These are phyloP conservation scores for Cercospora citrullina DNA, from an alignment of 2,329 filamentous ascomycete genomes.

Conservation along the genomic window DNA sequence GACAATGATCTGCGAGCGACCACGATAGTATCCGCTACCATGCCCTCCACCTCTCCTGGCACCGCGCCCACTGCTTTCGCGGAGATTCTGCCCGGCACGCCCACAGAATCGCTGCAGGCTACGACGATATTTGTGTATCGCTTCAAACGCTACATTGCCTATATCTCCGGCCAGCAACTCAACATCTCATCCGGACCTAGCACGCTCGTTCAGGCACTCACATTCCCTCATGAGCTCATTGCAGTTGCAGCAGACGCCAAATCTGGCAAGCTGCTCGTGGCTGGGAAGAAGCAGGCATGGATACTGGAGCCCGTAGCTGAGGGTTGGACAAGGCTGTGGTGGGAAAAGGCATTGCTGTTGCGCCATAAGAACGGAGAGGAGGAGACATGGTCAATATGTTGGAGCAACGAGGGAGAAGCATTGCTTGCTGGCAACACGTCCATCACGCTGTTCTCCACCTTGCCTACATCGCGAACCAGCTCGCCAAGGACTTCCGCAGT, in stretches of 20 bases:
- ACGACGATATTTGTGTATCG: conserved; percentile 74
- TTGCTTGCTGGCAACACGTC: conserved; percentile 68
- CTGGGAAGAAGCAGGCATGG: conserved; percentile 65
- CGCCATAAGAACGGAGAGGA: conserved; percentile 47
- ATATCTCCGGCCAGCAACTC: conserved; percentile 86
- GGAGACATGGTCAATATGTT: conserved; percentile 67
- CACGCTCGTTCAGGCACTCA: conserved; percentile 78
- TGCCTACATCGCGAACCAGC: conserved; percentile 36
- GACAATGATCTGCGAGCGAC: conserved; percentile 6
- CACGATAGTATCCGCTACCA: conserved; percentile 27
- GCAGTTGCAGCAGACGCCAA: conserved; percentile 78
- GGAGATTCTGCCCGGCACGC: conserved; percentile 71
- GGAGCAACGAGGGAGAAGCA: conserved; percentile 83
- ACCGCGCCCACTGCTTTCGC: conserved; percentile 28
- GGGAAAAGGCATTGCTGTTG: conserved; percentile 64
- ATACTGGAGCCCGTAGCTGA: conserved; percentile 77
- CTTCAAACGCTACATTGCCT: conserved; percentile 71
- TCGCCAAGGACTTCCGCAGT: conserved; percentile 27
- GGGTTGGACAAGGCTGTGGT: conserved; percentile 72
- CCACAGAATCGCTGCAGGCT: conserved; percentile 74
- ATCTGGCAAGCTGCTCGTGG: conserved; percentile 81
- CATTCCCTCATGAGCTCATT: conserved; percentile 60
- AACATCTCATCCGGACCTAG: conserved; percentile 75
- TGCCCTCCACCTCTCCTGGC: conserved; percentile 37
- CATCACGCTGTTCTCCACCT: conserved; percentile 68